Percentiles rank a stretch among this genome's conserved stretches.
Evolutionary conservation across 192 early-diverging fungal species (phyloP).

Genomic region (Rhizophagus sp.): DNA sequence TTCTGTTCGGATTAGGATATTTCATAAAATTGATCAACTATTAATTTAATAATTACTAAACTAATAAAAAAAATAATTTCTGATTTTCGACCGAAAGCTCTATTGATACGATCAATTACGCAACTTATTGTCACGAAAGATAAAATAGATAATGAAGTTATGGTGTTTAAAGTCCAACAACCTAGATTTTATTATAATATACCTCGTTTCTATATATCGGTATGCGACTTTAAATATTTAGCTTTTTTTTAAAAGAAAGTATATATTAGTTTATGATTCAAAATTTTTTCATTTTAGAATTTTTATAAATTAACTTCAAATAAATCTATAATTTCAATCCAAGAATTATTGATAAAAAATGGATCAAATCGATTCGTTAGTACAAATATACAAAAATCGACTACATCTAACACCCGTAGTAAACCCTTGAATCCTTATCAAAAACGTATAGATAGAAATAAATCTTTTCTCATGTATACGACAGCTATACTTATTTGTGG

Average conservation of each 20-base stretch:
- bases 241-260: no score
- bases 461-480: slow-evolving; percentile 66
- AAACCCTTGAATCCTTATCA: background rate
- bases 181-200: background rate
- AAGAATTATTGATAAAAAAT: background rate
- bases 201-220: background rate
- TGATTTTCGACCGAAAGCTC: no score
- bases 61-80: no score
- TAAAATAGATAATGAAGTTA: background rate
- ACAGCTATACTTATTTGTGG: slow-evolving; percentile 80
- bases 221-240: background rate
- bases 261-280: no score
- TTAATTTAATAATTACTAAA: no score
- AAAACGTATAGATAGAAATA: slow-evolving; percentile 20
- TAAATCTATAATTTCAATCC: background rate
- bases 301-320: background rate
- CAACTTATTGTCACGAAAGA: background rate
- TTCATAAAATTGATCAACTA: no score
- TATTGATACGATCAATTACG: no score
- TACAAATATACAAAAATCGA: background rate
- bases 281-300: background rate
- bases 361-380: background rate
- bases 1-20: no score
- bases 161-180: background rate
- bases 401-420: background rate